Base-by-base conservation (phyloP, 768 basidiomycete genomes). In the Fomitopsis pulvina region DNA sequence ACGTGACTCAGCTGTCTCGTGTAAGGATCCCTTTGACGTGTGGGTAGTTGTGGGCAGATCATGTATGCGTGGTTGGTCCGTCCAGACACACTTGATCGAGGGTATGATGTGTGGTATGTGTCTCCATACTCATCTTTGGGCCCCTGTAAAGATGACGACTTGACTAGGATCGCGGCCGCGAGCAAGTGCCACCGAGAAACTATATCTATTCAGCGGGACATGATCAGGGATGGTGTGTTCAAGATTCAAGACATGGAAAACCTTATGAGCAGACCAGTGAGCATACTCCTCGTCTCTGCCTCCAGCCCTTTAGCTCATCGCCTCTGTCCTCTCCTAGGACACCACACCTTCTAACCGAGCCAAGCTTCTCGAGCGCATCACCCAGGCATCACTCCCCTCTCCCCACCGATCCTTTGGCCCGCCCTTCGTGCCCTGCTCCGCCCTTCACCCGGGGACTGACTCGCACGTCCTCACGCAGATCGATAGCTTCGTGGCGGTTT, bases 61-160 rank as follows among this genome's bases (percentile, higher is more conserved):
- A 68, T 92, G 63, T 93, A 90, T 60, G 83, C 74, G 2, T 87
- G 81, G 60, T 69, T 92, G 25, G 62, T 89, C 30, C 75, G 86
- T 34, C 92, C 89, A 16, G 90, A 93, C 51, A 92, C 91, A 3
- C 78, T 95, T 21, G 82, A 89, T n/a, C 69, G 69, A 42, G 85
- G 85, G 12, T 95, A 95, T 58, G 74, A 71, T 21, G 65, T 63
- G 34, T 95, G 92, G 92, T 90, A 52, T 40, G 75, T 55, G 30
- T 20, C 16, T 53, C 24, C 45, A 16, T 8, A 25, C 14, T 8
- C 38, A n/a, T 41, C 8, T 22, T 22, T n/a, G 20, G 6, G 47
- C 47, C 24, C 21, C 24, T 39, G 12, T 2, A 32, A 14, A 7
- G 32, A 28, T 44, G 7, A 44, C 20, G 5, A 40, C 10, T 8